Base-by-base conservation (phyloP, 2,329 filamentous ascomycete genomes). In the Diplodia intermedia region DNA sequence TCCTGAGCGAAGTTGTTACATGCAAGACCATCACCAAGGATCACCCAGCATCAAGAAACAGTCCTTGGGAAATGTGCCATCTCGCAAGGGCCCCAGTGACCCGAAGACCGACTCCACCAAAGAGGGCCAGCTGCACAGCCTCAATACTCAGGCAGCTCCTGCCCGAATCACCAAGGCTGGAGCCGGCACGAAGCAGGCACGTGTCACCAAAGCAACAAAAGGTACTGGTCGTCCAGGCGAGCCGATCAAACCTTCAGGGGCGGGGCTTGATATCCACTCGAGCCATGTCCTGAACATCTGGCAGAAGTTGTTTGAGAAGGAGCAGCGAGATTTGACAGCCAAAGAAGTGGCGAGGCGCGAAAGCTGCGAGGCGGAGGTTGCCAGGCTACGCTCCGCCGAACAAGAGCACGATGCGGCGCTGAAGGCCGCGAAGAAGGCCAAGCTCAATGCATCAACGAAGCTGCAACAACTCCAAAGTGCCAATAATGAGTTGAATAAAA, bases 221-320 rank as follows among this genome's bases (percentile, higher is more conserved):
- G 8, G 1, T 5, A 29, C 7, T 14, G 26, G 11, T 4, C 14
- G 4, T 33, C 8, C 43, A 49, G 29, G 8, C 20, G 12, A 36
- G 14, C 31, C n/a, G 15, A 3, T 1, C 1, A 14, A 26, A 8
- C 9, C 15, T 23, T 23, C 26, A 1, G 5, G 20, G 0, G 6
- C 15, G 11, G 38, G n/a, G 26, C 29, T 6, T 6, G 26, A n/a
- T 2, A 38, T 63, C 29, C 31, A 38, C 15, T 63, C 60, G 4
- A 52, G 9, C 2, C 11, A 63, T 12, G 47, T 63, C 8, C 40
- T 63, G 5, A n/a, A n/a, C 3, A 52, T 63, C n/a, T 63, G 60
- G 60, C 60, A 63, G 18, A 50, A 52, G n/a, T 3, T 63, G 29
- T 26, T 36, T 12, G 20, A 14, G n/a, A 20, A 49, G 3, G 60